Percentiles rank a stretch among this genome's conserved stretches.
phyloP scores from a whole-genome alignment of 2,329 filamentous ascomycete species.

The Sphaerulina vaccinii region DNA sequence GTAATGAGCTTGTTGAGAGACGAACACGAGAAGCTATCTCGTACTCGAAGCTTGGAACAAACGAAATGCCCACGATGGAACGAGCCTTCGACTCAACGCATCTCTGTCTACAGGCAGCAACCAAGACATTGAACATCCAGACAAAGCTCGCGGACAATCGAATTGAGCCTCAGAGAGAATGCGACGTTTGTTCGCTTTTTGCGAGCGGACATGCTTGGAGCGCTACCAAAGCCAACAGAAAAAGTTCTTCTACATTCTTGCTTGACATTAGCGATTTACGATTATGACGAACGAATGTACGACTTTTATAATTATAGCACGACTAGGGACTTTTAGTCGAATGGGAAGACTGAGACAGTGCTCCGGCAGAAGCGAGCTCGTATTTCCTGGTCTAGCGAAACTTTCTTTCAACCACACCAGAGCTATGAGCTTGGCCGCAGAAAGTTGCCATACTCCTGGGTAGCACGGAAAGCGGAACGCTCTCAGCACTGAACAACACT shows the following conservation, averaged over 20 bases:
- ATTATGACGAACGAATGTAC: too few relatives aligned
- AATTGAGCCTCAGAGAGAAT: not conserved
- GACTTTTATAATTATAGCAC: not conserved
- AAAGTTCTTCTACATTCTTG: not conserved
- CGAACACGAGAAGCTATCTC: not conserved
- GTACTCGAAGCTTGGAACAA: too few relatives aligned
- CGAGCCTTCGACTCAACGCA: too few relatives aligned
- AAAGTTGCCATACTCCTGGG: not conserved
- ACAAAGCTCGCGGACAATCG: too few relatives aligned
- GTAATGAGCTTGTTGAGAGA: not conserved
- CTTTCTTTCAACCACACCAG: not conserved
- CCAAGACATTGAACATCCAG: too few relatives aligned
- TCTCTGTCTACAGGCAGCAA: too few relatives aligned
- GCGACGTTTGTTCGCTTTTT: too few relatives aligned
- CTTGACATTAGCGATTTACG: not conserved
- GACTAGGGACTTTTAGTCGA: not conserved
- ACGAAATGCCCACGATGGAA: too few relatives aligned
- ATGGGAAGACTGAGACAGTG: not conserved
- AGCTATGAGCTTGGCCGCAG: not conserved
- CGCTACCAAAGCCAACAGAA: too few relatives aligned
- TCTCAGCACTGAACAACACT: too few relatives aligned
- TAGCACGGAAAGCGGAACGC: not conserved
- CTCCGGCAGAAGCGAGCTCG: not conserved
- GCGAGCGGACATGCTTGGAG: not conserved
- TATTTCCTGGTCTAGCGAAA: not conserved